Percentiles rank a stretch among this genome's conserved stretches.
Evolutionary conservation across 1,139 yeast genomes (phyloP).

Genomic region (Lodderomyces orthopsilosis): DNA sequence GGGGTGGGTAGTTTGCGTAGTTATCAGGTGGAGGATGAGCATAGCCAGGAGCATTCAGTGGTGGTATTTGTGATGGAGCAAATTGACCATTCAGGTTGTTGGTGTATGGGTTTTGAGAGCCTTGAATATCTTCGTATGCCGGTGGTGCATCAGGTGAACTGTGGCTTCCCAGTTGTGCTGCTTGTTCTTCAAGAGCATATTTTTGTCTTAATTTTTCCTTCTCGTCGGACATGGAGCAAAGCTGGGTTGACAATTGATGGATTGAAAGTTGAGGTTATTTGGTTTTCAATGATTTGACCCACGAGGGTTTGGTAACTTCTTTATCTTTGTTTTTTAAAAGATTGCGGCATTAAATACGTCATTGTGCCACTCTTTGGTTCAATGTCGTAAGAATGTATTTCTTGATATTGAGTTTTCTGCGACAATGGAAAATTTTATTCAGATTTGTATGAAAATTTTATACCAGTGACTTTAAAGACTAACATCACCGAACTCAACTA

Average conservation of each 20-base stretch:
- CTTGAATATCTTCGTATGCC: constrained; percentile 14
- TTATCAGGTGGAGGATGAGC: constrained; percentile 7
- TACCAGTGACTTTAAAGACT: not conserved
- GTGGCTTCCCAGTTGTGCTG: not conserved
- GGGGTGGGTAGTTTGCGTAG: constrained; percentile 2
- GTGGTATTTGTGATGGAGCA: too few relatives aligned
- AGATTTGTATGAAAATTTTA: not conserved
- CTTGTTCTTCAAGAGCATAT: constrained; percentile 5
- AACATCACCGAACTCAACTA: too few relatives aligned
- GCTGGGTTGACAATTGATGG: too few relatives aligned
- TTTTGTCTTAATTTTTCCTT: constrained; percentile 11
- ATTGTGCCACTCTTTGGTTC: too few relatives aligned
- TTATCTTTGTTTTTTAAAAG: not conserved
- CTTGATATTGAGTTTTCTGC: not conserved
- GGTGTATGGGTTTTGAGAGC: constrained; percentile 8
- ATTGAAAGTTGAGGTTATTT: too few relatives aligned
- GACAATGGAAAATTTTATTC: not conserved
- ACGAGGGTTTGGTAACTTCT: too few relatives aligned
- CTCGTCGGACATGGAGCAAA: constrained; percentile 4
- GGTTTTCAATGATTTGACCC: too few relatives aligned
- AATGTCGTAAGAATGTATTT: not conserved
- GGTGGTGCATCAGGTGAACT: constrained; percentile 14
- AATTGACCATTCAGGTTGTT: not conserved
- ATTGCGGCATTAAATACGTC: not conserved
- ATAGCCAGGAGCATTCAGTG: constrained; percentile 5